Conservation (phyloP, 2,329 filamentous ascomycete genomes). For the Colletotrichum sp. region DNA sequence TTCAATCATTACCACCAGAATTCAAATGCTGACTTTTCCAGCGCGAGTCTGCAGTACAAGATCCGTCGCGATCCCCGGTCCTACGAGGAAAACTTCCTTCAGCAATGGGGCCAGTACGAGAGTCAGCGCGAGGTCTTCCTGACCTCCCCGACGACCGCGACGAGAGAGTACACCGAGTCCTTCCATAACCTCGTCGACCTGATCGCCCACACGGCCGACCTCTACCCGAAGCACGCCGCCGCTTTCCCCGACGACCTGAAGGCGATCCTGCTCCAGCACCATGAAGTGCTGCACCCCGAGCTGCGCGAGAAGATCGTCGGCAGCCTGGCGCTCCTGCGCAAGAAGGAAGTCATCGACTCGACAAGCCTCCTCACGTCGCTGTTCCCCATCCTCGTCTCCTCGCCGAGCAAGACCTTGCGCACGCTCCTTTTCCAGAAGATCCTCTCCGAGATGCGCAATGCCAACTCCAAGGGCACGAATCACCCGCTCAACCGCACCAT, state of each 20-base stretch:
- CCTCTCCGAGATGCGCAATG: slow-evolving; percentile 84
- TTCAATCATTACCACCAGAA: not conserved
- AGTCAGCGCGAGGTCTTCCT: slow-evolving; percentile 92
- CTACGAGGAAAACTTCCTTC: slow-evolving; percentile 87
- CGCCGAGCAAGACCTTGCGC: slow-evolving; percentile 87
- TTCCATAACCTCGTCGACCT: slow-evolving; percentile 94
- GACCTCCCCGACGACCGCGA: slow-evolving; percentile 78
- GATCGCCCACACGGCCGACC: slow-evolving; percentile 91
- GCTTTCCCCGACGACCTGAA: slow-evolving; percentile 83
- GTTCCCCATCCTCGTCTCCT: slow-evolving; percentile 94
- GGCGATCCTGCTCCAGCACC: slow-evolving; percentile 80
- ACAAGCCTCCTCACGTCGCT: slow-evolving; percentile 82
- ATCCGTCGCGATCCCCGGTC: slow-evolving; percentile 87
- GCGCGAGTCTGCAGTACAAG: slow-evolving; percentile 88
- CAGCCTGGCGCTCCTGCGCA: slow-evolving; percentile 83
- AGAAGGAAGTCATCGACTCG: slow-evolving; percentile 93
- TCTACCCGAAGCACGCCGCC: slow-evolving; percentile 82
- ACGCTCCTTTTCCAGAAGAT: slow-evolving; percentile 88
- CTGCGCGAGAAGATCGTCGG: slow-evolving; percentile 94
- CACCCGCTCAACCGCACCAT: slow-evolving; percentile 93
- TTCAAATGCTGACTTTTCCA: slow-evolving; percentile 44
- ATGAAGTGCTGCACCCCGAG: slow-evolving; percentile 81
- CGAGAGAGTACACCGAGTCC: slow-evolving; percentile 79
- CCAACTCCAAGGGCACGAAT: slow-evolving; percentile 87
- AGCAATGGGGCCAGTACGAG: slow-evolving; percentile 91